Conservation (phyloP, 345 rosid species). For the Triadica sebifera region DNA sequence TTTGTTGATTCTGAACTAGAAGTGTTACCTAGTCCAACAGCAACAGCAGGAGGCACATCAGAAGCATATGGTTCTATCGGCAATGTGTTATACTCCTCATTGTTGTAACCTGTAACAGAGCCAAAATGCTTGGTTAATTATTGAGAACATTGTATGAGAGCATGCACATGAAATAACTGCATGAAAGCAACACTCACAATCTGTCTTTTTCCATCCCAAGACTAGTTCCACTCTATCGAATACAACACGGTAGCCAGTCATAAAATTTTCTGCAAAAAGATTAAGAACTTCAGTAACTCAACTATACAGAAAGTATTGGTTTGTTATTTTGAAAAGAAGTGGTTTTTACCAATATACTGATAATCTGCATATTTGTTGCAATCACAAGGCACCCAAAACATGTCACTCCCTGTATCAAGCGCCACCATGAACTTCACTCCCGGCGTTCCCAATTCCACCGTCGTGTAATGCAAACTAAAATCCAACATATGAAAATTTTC, state of each 20-base stretch:
- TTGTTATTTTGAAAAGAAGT: too few relatives aligned
- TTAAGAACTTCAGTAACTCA: neutral
- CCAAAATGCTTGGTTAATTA: neutral
- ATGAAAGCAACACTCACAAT: slow-evolving; percentile 46
- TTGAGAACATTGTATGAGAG: neutral
- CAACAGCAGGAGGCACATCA: slow-evolving; percentile 58
- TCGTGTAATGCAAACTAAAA: slow-evolving; percentile 79
- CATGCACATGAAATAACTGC: neutral
- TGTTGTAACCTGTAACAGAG: slow-evolving; percentile 56
- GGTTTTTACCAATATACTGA: too few relatives aligned
- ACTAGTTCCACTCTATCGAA: slow-evolving; percentile 72
- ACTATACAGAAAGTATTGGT: too few relatives aligned
- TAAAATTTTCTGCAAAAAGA: slow-evolving; percentile 66
- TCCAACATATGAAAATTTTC: slow-evolving; percentile 8
- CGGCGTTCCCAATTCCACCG: slow-evolving; percentile 79
- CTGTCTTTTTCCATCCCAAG: slow-evolving; percentile 78
- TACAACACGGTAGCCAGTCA: slow-evolving; percentile 77
- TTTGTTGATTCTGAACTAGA: slow-evolving; percentile 34
- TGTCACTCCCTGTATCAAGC: slow-evolving; percentile 80
- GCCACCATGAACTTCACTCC: slow-evolving; percentile 90
- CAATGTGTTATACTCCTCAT: slow-evolving; percentile 35
- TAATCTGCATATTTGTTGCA: slow-evolving; percentile 57
- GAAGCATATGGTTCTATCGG: slow-evolving; percentile 40
- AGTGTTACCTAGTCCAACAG: slow-evolving; percentile 48
- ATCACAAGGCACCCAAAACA: slow-evolving; percentile 94